Evolutionary conservation across 2,329 filamentous ascomycete genomes (phyloP).

Genomic region (Penicillium occitanis): DNA sequence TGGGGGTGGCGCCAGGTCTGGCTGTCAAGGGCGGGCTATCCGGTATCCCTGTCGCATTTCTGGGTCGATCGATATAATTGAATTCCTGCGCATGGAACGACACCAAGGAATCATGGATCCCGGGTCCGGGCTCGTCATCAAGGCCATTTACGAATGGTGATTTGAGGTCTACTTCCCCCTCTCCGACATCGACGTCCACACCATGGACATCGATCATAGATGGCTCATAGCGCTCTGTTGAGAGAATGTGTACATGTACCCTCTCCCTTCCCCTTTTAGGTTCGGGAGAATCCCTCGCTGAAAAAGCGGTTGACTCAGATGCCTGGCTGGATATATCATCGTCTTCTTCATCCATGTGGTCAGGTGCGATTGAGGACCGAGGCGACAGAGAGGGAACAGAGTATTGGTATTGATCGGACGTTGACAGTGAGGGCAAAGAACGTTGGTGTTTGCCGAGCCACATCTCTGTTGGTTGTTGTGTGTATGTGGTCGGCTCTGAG

Average conservation of each 20-base stretch:
- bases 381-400: conserved; percentile 1
- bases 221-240: background rate
- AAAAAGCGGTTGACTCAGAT: background rate
- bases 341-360: background rate
- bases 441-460: conserved; percentile 8
- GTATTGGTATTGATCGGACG: background rate
- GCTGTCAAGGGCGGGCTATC: conserved; percentile 1
- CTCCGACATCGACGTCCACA: background rate
- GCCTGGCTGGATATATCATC: conserved; percentile 6
- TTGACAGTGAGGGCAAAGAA: background rate
- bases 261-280: background rate
- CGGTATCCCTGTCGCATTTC: background rate
- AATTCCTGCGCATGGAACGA: background rate
- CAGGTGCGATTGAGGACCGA: background rate
- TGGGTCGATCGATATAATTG: background rate
- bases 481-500: background rate
- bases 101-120: background rate
- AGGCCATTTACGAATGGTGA: background rate
- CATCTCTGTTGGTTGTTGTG: conserved; percentile 11
- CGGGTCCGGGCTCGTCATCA: background rate
- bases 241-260: background rate
- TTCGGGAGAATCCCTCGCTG: background rate
- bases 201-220: background rate
- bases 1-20: background rate
- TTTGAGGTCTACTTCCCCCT: background rate